phyloP scores from a whole-genome alignment of 2,329 filamentous ascomycete species.

The Trichoderma atrobrunneum region DNA sequence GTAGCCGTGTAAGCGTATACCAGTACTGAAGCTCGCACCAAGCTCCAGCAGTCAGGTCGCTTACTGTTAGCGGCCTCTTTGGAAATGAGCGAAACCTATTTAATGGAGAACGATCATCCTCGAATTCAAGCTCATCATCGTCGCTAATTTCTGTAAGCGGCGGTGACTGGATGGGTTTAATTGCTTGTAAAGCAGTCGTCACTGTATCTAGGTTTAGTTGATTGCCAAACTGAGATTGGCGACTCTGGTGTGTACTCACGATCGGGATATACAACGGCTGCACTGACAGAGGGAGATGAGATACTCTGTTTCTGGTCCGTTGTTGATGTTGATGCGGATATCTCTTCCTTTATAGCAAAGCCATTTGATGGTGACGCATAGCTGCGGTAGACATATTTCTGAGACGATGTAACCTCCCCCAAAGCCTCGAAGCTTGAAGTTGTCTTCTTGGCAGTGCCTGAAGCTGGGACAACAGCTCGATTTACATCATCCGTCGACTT shows the following conservation, averaged over 20 bases:
- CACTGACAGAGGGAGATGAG: constrained; percentile 22
- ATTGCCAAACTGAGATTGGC: rapidly evolving
- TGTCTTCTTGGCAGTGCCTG: neutral
- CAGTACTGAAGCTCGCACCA: constrained; percentile 97
- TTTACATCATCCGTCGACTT: neutral
- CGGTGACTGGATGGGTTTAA: constrained; percentile 22
- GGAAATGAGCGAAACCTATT: constrained; percentile 76
- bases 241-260: constrained; percentile 40
- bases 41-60: constrained; percentile 80
- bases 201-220: constrained; percentile 51
- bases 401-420: neutral
- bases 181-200: constrained; percentile 41
- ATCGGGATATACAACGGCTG: constrained; percentile 48
- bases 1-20: constrained; percentile 73
- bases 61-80: constrained; percentile 78
- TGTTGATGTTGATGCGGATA: neutral
- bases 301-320: neutral
- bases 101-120: constrained; percentile 56
- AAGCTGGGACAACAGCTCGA: neutral
- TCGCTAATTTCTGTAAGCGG: constrained; percentile 22
- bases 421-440: neutral
- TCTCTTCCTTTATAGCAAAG: neutral
- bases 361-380: neutral
- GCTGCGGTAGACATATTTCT: neutral
- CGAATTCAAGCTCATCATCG: constrained; percentile 19